Evolutionary conservation across 768 basidiomycete genomes (phyloP).

Genomic region (Suillus subluteus): DNA sequence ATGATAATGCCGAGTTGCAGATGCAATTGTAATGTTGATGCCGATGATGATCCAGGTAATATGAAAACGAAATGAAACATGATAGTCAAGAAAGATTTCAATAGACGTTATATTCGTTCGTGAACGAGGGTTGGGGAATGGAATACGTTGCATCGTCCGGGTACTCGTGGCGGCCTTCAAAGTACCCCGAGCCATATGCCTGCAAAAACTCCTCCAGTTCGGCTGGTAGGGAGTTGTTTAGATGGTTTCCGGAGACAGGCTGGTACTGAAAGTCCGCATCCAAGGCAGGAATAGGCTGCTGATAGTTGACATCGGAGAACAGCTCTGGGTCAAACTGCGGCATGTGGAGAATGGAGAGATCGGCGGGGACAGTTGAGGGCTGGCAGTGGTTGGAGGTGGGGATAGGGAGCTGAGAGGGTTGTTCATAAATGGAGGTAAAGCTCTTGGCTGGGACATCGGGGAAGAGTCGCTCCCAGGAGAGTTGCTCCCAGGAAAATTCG

Average conservation of each 20-base stretch:
- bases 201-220: neutral
- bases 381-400: neutral
- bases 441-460: neutral
- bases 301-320: neutral
- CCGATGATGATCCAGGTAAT: neutral
- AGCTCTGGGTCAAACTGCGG: neutral
- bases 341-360: neutral
- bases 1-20: neutral
- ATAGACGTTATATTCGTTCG: neutral
- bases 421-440: neutral
- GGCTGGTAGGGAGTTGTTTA: neutral
- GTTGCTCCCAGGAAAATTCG: slow-evolving; percentile 8
- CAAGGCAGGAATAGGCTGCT: neutral
- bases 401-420: neutral
- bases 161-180: neutral
- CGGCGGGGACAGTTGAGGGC: neutral
- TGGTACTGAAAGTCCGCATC: neutral
- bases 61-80: neutral
- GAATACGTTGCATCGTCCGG: neutral
- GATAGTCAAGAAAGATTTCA: slow-evolving; percentile 1
- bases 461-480: slow-evolving; percentile 11
- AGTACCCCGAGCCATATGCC: neutral
- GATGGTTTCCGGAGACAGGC: neutral
- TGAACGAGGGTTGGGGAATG: neutral
- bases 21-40: neutral